Evolutionary conservation across 2,329 filamentous ascomycete genomes (phyloP), one percentile per base, ranked within the genome.

Genomic region (Thelonectria rubi): DNA sequence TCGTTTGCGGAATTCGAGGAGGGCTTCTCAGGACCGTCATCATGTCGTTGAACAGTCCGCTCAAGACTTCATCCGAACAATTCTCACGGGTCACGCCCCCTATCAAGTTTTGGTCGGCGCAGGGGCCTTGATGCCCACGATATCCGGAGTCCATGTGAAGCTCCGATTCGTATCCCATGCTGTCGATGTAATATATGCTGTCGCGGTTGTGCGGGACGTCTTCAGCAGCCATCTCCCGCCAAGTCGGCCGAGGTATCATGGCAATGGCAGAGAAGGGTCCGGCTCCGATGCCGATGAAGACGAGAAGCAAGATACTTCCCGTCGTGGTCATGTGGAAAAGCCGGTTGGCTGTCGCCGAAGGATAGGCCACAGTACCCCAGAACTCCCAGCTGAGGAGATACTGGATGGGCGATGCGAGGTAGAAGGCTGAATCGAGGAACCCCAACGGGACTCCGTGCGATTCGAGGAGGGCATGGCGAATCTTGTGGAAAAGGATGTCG

Each of bases 371-470:
- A 1, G 49, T 30, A 11, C 34, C 49, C 49, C 49, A 52, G 14
- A 52, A 42, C 21, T 52, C 49, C 49, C 49, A 52, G 37, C 49
- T 52, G 5, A 52, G 14, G 20, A 52, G 49, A 17, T 52, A 52
- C 30, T 52, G 34, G 7, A 42, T 10, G 6, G 49, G 49, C 5
- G 49, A 42, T 1, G 34, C 20, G 7, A 52, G 14, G 7, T 40
- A 21, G 15, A 42, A 52, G 6, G 34, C 34, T 6, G 49, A 52
- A 1, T 34, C 40, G 21, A 52, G 34, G 37, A 55, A 55, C 4
- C 45, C 49, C 9, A 52, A 18, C 18, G 49, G 49, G 17, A 52
- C 40, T 7, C 49, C 49, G 15, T 42, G 8, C 5, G 21, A 5
- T 26, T n/a, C 20, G 6, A 52, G 20, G 15, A 52, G 49, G 11